Percentiles rank a stretch among this genome's conserved stretches.
phyloP scores from a whole-genome alignment of 2,329 filamentous ascomycete genomes.

The Grosmannia penicillata region DNA sequence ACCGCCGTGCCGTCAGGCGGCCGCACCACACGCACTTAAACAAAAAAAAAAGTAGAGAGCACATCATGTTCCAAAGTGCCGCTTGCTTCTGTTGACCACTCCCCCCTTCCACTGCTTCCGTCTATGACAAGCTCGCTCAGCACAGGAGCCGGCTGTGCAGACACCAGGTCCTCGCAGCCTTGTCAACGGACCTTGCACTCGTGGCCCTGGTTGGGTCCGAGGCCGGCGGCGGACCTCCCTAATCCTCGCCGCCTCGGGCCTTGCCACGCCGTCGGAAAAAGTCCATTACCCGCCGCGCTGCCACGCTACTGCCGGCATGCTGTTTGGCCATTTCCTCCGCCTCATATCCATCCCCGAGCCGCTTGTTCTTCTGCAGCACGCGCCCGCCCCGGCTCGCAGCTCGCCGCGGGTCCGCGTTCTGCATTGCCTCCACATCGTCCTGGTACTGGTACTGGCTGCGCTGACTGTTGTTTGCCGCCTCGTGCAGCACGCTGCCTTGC shows the following conservation, averaged over 20 bases:
- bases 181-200: neutral
- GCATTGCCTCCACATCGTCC: conserved; percentile 25
- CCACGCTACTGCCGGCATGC: conserved; percentile 64
- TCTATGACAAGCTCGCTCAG: neutral
- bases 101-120: neutral
- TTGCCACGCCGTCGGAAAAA: conserved; percentile 84
- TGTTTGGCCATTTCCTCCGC: conserved; percentile 45
- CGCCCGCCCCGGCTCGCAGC: conserved; percentile 16
- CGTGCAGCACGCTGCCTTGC: conserved; percentile 16
- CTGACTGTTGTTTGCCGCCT: conserved; percentile 23
- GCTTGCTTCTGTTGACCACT: neutral
- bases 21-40: neutral
- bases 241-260: conserved; percentile 47
- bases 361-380: conserved; percentile 68
- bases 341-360: conserved; percentile 83
- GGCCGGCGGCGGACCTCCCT: conserved; percentile 13
- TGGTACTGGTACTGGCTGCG: conserved; percentile 29
- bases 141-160: too few species aligned
- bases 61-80: conserved; percentile 1
- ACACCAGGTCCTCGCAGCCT: too few species aligned
- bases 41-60: neutral
- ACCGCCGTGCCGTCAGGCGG: neutral
- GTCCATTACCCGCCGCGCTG: conserved; percentile 91
- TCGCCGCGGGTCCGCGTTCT: conserved; percentile 25
- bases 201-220: neutral